Evolutionary conservation across 805 yeast species (phyloP).

Genomic region (Starmerella floris): DNA sequence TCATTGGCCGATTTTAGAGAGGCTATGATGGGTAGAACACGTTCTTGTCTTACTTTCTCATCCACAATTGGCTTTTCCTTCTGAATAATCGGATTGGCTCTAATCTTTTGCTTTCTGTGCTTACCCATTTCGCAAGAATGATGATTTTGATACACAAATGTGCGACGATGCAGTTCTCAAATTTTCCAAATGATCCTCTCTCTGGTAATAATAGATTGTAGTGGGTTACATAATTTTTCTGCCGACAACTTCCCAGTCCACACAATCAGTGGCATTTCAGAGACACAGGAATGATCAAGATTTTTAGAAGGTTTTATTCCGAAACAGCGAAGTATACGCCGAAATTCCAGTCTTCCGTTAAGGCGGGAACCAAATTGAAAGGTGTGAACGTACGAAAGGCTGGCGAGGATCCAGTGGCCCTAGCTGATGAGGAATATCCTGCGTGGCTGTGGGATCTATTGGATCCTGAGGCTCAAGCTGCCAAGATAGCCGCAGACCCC

Average conservation of each 20-base stretch:
- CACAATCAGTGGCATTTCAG: no score
- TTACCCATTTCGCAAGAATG: constrained; percentile 10
- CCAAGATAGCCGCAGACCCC: constrained; percentile 45
- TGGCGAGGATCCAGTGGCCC: constrained; percentile 80
- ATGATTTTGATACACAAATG: no score
- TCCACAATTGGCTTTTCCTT: constrained; percentile 30
- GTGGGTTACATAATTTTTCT: constrained; percentile 5
- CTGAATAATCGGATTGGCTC: constrained; percentile 10
- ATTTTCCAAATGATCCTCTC: no score
- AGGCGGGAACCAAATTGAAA: constrained; percentile 44
- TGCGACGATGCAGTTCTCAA: no score
- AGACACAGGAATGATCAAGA: constrained; percentile 5
- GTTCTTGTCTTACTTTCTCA: constrained; percentile 38
- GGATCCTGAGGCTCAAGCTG: constrained; percentile 50
- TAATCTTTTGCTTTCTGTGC: constrained; percentile 7
- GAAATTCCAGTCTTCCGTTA: constrained; percentile 32
- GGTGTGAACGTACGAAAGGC: constrained; percentile 61
- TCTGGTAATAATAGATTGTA: no score
- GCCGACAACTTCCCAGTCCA: no score
- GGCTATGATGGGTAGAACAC: constrained; percentile 53
- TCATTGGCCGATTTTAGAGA: constrained; percentile 50
- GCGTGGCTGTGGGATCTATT: constrained; percentile 85
- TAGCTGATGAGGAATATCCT: constrained; percentile 81
- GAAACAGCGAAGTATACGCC: constrained; percentile 17
- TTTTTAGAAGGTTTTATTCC: constrained; percentile 13